Conservation (phyloP, 768 basidiomycete species). For the Rhodotorula taiwanensis region DNA sequence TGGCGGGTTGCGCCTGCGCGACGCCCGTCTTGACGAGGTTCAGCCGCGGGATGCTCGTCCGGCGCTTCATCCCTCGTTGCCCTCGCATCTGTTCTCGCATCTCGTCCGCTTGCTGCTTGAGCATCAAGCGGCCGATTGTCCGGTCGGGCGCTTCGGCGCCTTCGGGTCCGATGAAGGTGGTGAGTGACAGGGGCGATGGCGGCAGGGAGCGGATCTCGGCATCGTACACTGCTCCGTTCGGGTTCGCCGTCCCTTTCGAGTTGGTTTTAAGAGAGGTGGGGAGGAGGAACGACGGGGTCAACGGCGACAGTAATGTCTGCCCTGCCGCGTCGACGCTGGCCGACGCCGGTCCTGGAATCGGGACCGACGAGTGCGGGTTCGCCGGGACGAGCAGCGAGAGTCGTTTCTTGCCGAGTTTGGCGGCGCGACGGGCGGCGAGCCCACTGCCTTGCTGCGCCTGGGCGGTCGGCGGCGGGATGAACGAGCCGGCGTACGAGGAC, state of each 20-base stretch:
- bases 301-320: conserved; percentile 20
- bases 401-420: conserved; percentile 37
- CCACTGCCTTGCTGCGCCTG: conserved; percentile 17
- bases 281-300: conserved; percentile 13
- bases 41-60: conserved; percentile 38
- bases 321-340: background rate
- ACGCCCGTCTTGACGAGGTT: conserved; percentile 20
- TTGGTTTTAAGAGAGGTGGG: background rate
- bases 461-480: background rate
- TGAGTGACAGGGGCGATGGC: conserved; percentile 34
- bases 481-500: background rate
- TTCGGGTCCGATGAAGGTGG: conserved; percentile 32
- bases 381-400: conserved; percentile 40
- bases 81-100: conserved; percentile 38
- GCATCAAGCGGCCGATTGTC: conserved; percentile 34
- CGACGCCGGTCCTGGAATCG: background rate
- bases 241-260: background rate
- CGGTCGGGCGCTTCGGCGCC: conserved; percentile 26
- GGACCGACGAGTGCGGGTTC: conserved; percentile 3
- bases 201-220: conserved; percentile 39
- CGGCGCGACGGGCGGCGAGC: conserved; percentile 27
- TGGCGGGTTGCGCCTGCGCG: background rate
- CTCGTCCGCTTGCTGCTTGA: conserved; percentile 37
- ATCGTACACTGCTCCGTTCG: background rate
- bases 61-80: conserved; percentile 36